Conservation (phyloP, 2,329 filamentous ascomycete genomes). For the Trichoderma atroviride region DNA sequence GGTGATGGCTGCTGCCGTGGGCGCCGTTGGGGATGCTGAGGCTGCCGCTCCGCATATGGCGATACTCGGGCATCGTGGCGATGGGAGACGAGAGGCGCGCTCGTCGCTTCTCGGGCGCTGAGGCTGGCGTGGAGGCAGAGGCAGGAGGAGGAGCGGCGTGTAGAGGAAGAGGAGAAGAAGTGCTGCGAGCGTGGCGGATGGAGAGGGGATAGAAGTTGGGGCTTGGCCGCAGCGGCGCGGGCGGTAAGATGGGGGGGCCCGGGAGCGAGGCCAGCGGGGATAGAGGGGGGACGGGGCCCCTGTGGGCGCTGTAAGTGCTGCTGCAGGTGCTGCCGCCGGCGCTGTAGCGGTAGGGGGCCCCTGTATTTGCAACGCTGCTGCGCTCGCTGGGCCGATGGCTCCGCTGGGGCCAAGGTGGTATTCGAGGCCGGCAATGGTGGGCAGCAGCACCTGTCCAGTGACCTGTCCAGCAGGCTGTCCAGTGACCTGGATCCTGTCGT, state of each 20-base stretch:
- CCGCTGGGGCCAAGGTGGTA: not conserved
- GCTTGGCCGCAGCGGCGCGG: slow-evolving; percentile 19
- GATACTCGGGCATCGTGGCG: slow-evolving; percentile 52
- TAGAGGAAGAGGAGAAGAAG: slow-evolving; percentile 28
- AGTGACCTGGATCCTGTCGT: not conserved
- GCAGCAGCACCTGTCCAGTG: not conserved
- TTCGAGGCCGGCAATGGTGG: not conserved
- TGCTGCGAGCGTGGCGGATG: slow-evolving; percentile 27
- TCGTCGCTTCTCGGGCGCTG: slow-evolving; percentile 23
- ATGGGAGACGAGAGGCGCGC: slow-evolving; percentile 25
- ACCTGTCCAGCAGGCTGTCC: not conserved
- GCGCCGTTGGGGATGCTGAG: slow-evolving; percentile 52
- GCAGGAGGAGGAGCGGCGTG: slow-evolving; percentile 18
- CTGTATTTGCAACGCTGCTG: not conserved
- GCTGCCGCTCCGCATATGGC: slow-evolving; percentile 61
- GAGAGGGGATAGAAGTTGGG: slow-evolving; percentile 24
- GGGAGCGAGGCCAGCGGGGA: slow-evolving; percentile 9
- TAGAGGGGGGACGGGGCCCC: slow-evolving; percentile 6
- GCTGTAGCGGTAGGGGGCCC: slow-evolving; percentile 19
- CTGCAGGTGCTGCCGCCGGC: not conserved
- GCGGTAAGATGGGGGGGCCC: slow-evolving; percentile 18
- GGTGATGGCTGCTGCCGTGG: slow-evolving; percentile 32
- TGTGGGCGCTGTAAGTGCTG: slow-evolving; percentile 10
- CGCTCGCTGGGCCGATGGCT: slow-evolving; percentile 5
- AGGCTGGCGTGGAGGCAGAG: slow-evolving; percentile 4